Evolutionary conservation across 192 early-diverging fungal species (phyloP), one percentile per base, ranked within the genome.

Genomic region (Backusella circina): DNA sequence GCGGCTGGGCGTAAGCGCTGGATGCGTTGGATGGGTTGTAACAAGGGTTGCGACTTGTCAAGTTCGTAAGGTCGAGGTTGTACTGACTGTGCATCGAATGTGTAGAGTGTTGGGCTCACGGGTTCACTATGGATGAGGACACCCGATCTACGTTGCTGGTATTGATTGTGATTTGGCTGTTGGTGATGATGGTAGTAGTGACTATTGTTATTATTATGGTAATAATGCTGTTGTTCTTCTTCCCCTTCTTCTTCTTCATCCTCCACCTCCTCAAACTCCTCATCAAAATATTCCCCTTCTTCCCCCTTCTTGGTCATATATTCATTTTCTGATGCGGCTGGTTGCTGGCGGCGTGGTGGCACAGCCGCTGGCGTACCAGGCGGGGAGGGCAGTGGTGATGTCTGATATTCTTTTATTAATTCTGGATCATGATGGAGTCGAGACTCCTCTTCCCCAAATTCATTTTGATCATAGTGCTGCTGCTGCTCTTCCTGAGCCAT

Each of bases 1-100:
- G 73, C 73, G 65, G 73, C 73, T n/a, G 61, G 57, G 13, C 73
- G 61, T 65, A 74, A 41, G 16, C 37, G 65, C n/a, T 64, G 61
- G 0, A 64, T 39, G 23, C 64, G 57, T 65, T 74, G 73, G 47
- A 70, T 41, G 13, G 69, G 69, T 18, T 41, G 69, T 70, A 36
- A 9, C 3, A 18, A 38, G 6, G 37, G 39, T 41, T 41, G 39
- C 3, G 16, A 2, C 23, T 69, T 69, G 23, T 69, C 67, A 13
- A 10, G 10, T 15, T 69, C 67, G 4, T 69, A 26, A 13, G 35
- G 8, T 37, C 35, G 32, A 37, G 23, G 28, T 21, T 70, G 21
- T 21, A 38, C n/a, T 13, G 67, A 68, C 39, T 70, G 69, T 70
- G 37, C 69, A 70, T 70, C 69, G 31, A 47, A 47, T 26, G 28